Evolutionary conservation across 345 rosid species (phyloP), one percentile per base, ranked within the genome.

Genomic region (Salix koriyanagi): DNA sequence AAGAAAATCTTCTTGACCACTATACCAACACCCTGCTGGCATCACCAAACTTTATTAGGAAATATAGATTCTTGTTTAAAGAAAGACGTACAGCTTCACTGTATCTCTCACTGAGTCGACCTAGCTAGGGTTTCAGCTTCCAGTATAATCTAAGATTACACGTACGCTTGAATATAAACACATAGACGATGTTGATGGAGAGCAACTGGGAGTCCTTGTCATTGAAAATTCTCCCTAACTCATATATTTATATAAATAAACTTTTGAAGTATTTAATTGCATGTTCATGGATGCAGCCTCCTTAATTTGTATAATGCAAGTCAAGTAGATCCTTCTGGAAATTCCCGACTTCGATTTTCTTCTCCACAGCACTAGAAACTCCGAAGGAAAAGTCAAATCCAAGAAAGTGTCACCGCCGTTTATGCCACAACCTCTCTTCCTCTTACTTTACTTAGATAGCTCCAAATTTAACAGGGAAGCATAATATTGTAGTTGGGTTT

Each of bases 171-270:
- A 18, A 52, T 52, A 19, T 21, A 21, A 7, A 21, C 10, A 21
- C 10, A 56, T 8, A 9, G 8, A 9, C 23, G 3, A 7, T 21
- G 0, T n/a, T 56, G 62, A 41, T 4, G 26, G 65, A 14, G 23
- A 64, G 32, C 6, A 18, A 14, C 48, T 15, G 16, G 73, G 15
- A 78, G 87, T 80, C 86, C 4, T 71, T 80, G 16, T 83, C 87
- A 69, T 80, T 79, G 87, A 85, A 80, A 87, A 83, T 85, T 80
- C 77, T 70, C 48, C 74, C 60, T 0, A 9, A 2, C 44, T 52
- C 41, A 23, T 56, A 7, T 12, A 11, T 34, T 39, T 61, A 44
- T 68, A 4, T 21, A 23, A 13, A 19, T 1, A 30, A 30, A 18
- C 26, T 19, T 67, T 8, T 66, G 0, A 50, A 48, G 21, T 41